These are phyloP conservation scores for Ambrosia artemisiifolia DNA, from an alignment of 129 eudicot species.

Conservation along the genomic window DNA sequence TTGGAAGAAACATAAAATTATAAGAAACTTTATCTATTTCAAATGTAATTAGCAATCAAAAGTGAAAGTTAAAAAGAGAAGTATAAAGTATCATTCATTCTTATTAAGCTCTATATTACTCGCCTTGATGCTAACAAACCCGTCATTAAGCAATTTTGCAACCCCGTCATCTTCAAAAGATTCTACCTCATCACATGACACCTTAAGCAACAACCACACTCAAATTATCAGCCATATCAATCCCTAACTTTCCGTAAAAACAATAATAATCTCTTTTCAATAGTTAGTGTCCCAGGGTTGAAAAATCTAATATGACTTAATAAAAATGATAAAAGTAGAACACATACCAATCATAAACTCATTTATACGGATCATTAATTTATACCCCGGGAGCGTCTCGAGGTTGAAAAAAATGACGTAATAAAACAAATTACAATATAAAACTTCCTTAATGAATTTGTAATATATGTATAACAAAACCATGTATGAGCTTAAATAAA, in stretches of 20 bases:
- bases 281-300: too few relatives aligned
- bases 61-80: background rate
- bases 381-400: too few relatives aligned
- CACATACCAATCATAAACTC: too few relatives aligned
- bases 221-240: constrained; percentile 1
- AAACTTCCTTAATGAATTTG: too few relatives aligned
- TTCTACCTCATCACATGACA: constrained; percentile 99
- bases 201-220: constrained; percentile 39
- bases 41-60: constrained; percentile 4
- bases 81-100: background rate
- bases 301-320: too few relatives aligned
- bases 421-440: too few relatives aligned
- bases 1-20: constrained; percentile 12
- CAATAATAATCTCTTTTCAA: background rate
- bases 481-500: too few relatives aligned
- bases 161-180: constrained; percentile 87
- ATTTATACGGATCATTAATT: too few relatives aligned
- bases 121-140: constrained; percentile 92
- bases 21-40: background rate
- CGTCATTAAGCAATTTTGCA: constrained; percentile 82
- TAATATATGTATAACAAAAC: too few relatives aligned
- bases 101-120: constrained; percentile 6
- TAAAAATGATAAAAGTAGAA: too few relatives aligned
- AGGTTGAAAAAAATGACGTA: too few relatives aligned
- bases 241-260: background rate